phyloP scores from a whole-genome alignment of 805 yeast species.

The Saccharomycopsis malanga region DNA sequence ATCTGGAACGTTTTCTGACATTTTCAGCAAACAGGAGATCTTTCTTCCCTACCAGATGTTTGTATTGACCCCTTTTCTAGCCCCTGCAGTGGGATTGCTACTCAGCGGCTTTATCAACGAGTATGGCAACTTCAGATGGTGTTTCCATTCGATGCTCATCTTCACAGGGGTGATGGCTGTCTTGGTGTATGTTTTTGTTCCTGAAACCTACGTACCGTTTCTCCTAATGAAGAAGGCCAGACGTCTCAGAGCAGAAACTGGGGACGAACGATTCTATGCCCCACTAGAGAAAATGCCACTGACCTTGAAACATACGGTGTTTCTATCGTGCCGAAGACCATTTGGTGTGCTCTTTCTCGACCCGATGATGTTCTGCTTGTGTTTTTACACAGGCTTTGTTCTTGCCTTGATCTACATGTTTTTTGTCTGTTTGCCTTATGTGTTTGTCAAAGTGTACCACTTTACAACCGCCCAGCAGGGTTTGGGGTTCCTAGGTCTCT shows the following conservation, averaged over 20 bases:
- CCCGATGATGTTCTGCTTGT: constrained; percentile 59
- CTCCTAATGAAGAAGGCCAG: constrained; percentile 43
- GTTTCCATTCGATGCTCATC: constrained; percentile 49
- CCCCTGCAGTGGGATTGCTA: constrained; percentile 56
- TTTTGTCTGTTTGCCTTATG: constrained; percentile 52
- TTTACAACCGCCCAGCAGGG: constrained; percentile 46
- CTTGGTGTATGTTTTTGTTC: constrained; percentile 37
- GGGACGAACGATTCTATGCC: constrained; percentile 50
- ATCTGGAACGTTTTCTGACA: constrained; percentile 37
- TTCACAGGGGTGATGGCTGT: constrained; percentile 44
- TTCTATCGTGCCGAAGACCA: constrained; percentile 46
- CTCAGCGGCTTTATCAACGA: constrained; percentile 52
- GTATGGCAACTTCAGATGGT: constrained; percentile 54
- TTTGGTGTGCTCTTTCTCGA: constrained; percentile 42
- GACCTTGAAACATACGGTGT: constrained; percentile 33
- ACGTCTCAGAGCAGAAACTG: constrained; percentile 43
- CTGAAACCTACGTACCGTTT: constrained; percentile 56
- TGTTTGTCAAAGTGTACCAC: constrained; percentile 43
- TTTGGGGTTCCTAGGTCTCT: constrained; percentile 49
- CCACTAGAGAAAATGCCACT: constrained; percentile 48
- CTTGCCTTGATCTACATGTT: constrained; percentile 62
- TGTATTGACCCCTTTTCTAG: constrained; percentile 43
- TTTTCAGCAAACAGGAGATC: constrained; percentile 45
- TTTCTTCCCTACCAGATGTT: constrained; percentile 52
- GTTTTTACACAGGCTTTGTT: constrained; percentile 55